Evolutionary conservation across 441 rosid species (phyloP), one percentile per base, ranked within the genome.

Genomic region (Dalechampia spathulata): DNA sequence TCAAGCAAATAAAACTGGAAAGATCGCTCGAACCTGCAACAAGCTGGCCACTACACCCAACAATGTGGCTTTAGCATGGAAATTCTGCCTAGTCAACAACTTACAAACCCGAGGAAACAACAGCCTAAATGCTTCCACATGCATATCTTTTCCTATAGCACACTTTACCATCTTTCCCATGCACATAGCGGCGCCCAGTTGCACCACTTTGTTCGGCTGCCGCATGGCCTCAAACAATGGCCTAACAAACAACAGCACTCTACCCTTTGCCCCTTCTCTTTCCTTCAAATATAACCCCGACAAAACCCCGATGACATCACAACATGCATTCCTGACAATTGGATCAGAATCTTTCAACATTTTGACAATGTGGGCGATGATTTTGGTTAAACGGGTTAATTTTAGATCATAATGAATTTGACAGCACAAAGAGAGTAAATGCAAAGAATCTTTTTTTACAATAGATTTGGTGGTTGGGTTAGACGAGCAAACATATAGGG

Each of bases 131-230:
- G 34, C 23, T 49, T 25, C 39, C 9, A 11, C 43, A 26, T 46
- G 54, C 10, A 46, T 14, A 45, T 25, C 21, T 57, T 57, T 53
- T 34, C 17, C 48, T 0, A 75, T 56, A 0, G 92, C 83, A 45
- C 74, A 76, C 25, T 85, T 86, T 55, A 90, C 86, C 79, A 81
- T 77, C 78, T 76, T 85, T 41, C 74, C 86, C 93, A 82, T 72
- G 64, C 87, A 88, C 59, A 74, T 60, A 22, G 93, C 83, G n/a
- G 98, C 96, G 63, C 95, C 96, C 51, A 86, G 67, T 68, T 83
- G 98, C 41, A 81, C 95, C 30, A 68, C 86, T 67, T 84, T 91
- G 67, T 80, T 78, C 77, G 77, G 95, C 65, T 80, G 89, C 14
- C 73, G 78, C 93, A 86, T 84, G 2, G 86, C 95, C 66, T 82